Base-by-base conservation (phyloP, 2,329 filamentous ascomycete species). In the Tolypocladium nubicola region DNA sequence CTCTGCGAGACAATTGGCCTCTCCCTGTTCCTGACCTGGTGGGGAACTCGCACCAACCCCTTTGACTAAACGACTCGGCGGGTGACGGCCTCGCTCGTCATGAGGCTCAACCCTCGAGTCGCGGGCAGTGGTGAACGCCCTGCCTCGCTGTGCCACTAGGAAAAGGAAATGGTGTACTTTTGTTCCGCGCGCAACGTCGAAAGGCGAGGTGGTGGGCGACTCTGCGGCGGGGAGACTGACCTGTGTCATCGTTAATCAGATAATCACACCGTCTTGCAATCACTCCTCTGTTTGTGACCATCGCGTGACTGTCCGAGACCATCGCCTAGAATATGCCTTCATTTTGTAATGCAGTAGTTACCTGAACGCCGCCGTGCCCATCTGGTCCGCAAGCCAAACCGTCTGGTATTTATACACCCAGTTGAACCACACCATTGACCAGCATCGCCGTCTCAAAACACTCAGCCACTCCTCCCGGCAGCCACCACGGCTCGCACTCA, bases 31-130 rank as follows among this genome's bases (percentile, higher is more conserved):
- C 81, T 97, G 67, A 96, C 90, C 71, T 97, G 90, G 88, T 97
- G 93, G 93, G 93, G 93, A 69, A 97, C 93, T 69, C 87, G 89
- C 71, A 94, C 90, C 76, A 93, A 91, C 79, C 90, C 90, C 60
- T 95, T 96, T 75, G 85, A 91, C 70, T 92, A 88, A 81, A 69
- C 57, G 66, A 61, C n/a, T 7, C 19, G 10, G 19, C 1, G 40
- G 40, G 40, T 21, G 40, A 41, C 7, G 40, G 40, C 19, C 40
- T 41, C 47, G 2, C 26, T 50, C 47, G 5, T 16, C 4, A 19
- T 50, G 47, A 52, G 30, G 47, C 19, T 11, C 2, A 37, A 3
- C 10, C 19, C 19, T 37, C 30, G 11, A 14, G 19, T 14, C 47
- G 13, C 26, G 19, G 47, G 47, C 30, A 21, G 47, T 8, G 19